A percentile compares a stretch with the other conserved stretches of the same genome.
phyloP scores from a whole-genome alignment of 805 yeast genomes.

The Trichomonascus vanleenenianus region DNA sequence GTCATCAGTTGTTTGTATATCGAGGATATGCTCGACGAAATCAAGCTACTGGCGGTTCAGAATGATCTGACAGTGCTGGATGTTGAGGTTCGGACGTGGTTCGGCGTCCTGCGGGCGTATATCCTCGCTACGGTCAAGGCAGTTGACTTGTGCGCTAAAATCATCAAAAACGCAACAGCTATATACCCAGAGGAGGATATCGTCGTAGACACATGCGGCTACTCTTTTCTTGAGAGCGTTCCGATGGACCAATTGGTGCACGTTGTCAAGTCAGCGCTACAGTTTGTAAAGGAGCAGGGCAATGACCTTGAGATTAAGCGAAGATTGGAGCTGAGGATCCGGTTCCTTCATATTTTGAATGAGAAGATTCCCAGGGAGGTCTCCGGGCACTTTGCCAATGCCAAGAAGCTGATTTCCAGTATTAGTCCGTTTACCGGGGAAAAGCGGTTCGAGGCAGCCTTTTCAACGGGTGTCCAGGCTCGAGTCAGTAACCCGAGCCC shows the following conservation, averaged over 20 bases:
- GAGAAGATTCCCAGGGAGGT: constrained; percentile 6
- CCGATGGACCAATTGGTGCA: constrained; percentile 16
- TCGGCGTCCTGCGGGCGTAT: constrained; percentile 17
- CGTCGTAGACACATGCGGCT: constrained; percentile 44
- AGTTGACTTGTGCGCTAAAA: constrained; percentile 14
- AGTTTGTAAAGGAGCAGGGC: constrained; percentile 32
- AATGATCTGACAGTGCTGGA: constrained; percentile 3
- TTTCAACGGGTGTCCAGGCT: constrained; percentile 20
- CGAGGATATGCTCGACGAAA: constrained; percentile 43
- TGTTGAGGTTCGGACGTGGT: constrained; percentile 10
- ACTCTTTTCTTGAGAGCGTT: constrained; percentile 31
- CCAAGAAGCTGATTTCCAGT: background rate
- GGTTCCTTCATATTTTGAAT: constrained; percentile 21
- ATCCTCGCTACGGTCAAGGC: constrained; percentile 22
- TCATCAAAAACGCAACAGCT: constrained; percentile 17
- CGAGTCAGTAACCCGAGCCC: constrained; percentile 22
- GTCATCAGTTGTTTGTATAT: constrained; percentile 69
- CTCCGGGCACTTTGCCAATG: background rate
- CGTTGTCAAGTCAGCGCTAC: constrained; percentile 28
- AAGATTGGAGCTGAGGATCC: constrained; percentile 14
- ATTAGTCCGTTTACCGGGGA: background rate
- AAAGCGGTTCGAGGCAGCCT: constrained; percentile 7
- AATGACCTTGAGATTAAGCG: constrained; percentile 51
- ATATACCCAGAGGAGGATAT: constrained; percentile 30
- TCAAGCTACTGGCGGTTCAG: constrained; percentile 7